phyloP scores from a whole-genome alignment of 2,329 filamentous ascomycete genomes.

The Claviceps arundinis region DNA sequence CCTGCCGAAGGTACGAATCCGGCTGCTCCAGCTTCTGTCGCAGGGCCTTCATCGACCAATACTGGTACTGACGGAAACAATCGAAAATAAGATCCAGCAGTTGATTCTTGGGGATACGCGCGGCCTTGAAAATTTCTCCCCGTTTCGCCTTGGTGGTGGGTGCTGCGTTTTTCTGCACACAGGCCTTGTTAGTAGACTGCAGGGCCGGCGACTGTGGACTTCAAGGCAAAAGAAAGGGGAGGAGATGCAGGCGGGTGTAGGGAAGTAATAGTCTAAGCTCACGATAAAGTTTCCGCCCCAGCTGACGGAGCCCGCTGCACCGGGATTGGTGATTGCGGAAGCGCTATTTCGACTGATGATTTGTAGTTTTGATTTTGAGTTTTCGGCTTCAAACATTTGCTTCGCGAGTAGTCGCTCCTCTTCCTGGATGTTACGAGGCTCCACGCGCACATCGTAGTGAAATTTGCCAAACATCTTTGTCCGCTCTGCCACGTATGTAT shows the following conservation, averaged over 20 bases:
- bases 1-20: conserved; percentile 82
- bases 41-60: conserved; percentile 87
- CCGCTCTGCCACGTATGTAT: conserved; percentile 42
- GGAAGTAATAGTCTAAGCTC: conserved; percentile 17
- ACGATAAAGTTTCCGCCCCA: conserved; percentile 42
- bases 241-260: not conserved
- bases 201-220: too few species aligned
- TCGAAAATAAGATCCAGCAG: conserved; percentile 74
- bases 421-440: conserved; percentile 59
- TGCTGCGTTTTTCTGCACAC: conserved; percentile 38
- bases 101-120: conserved; percentile 79
- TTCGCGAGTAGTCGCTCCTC: conserved; percentile 50
- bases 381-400: conserved; percentile 37
- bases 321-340: conserved; percentile 43
- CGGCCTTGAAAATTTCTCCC: conserved; percentile 64
- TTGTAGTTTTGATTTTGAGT: conserved; percentile 34
- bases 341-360: conserved; percentile 38
- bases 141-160: conserved; percentile 43
- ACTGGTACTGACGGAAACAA: conserved; percentile 74
- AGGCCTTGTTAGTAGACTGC: too few species aligned
- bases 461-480: conserved; percentile 63
- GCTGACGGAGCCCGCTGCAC: conserved; percentile 23
- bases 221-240: not conserved
- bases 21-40: conserved; percentile 70
- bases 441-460: conserved; percentile 62